Base-by-base conservation (phyloP, 78 protist genomes). In the Diacronema lutheri region DNA sequence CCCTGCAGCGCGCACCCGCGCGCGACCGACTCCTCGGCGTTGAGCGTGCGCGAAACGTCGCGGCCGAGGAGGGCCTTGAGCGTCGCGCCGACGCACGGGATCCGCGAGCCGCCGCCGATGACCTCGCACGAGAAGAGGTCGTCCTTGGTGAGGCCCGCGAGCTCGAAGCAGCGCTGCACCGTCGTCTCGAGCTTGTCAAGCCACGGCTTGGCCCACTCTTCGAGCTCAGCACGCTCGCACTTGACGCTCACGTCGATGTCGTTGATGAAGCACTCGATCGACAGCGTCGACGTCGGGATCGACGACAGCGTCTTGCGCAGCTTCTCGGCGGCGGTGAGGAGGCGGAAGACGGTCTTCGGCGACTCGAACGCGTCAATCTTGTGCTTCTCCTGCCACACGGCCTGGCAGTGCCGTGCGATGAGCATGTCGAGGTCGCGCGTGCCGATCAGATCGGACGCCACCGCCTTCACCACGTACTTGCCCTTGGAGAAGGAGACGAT, bases 1-100 rank as follows among this genome's bases (percentile, higher is more conserved):
- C 93, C 91, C 78, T 83, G 89, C 62, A 96, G 91, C 25, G 97
- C 97, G 73, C 96, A 91, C 56, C 99, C 99, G 61, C 95, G 84
- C 79, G 96, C 87, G 35, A 94, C 92, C 6, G 94, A 82, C 90
- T 97, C 99, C 62, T 95, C 97, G 55, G 83, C 72, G 88, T 97
- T 97, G 85, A 95, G 87, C 50, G 93, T 95, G 79, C 56, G 40
- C 72, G 92, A 85, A 69, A 44, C 16, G 16, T 44, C 50, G 50
- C 50, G 50, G 50, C 91, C 91, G 35, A 93, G 41, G 56, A 65
- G 6, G 33, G 87, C 90, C 14, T 26, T 33, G 35, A 93, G 60
- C 56, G 71, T 60, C 84, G 46, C 58, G 84, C 86, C 88, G 65
- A 94, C 91, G n/a, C 86, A 73, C 50, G 93, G 90, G 38, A 93